These are phyloP conservation scores for Paraphoma sp. DNA, from an alignment of 2,329 filamentous ascomycete genomes.

Conservation along the genomic window DNA sequence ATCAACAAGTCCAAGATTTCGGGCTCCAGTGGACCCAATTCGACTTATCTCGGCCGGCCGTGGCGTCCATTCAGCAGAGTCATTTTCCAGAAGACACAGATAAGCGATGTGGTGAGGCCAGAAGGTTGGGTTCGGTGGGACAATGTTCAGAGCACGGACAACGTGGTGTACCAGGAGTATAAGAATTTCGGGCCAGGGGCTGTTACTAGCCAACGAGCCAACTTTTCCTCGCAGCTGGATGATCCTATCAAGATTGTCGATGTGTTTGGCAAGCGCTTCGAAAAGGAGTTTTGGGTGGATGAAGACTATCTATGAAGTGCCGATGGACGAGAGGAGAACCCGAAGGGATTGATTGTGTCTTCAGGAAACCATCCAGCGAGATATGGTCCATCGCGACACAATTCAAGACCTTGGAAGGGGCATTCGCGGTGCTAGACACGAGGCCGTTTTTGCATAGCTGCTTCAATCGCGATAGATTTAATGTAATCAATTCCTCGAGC, in stretches of 20 bases:
- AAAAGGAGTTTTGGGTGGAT: constrained; percentile 26
- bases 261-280: constrained; percentile 10
- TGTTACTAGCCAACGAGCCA: not conserved
- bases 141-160: constrained; percentile 16
- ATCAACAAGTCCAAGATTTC: constrained; percentile 58
- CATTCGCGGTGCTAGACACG: not conserved
- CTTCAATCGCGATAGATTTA: not conserved
- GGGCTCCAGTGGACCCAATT: constrained; percentile 41
- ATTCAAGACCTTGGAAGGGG: no score
- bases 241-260: constrained; percentile 8
- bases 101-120: constrained; percentile 63
- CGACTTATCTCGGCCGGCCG: constrained; percentile 57
- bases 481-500: constrained; percentile 6
- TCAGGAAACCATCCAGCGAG: not conserved
- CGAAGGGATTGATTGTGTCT: not conserved
- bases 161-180: constrained; percentile 23
- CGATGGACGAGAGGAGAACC: no score
- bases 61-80: constrained; percentile 58
- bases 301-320: constrained; percentile 7
- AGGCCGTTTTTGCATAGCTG: not conserved
- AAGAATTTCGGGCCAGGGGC: constrained; percentile 25
- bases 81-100: constrained; percentile 55
- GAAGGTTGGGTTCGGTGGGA: constrained; percentile 59
- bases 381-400: not conserved
- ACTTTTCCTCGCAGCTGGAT: constrained; percentile 9